Evolutionary conservation across 352 stramenopile genomes (phyloP), one percentile per base, ranked within the genome.

Genomic region (Blastocystis sp.): DNA sequence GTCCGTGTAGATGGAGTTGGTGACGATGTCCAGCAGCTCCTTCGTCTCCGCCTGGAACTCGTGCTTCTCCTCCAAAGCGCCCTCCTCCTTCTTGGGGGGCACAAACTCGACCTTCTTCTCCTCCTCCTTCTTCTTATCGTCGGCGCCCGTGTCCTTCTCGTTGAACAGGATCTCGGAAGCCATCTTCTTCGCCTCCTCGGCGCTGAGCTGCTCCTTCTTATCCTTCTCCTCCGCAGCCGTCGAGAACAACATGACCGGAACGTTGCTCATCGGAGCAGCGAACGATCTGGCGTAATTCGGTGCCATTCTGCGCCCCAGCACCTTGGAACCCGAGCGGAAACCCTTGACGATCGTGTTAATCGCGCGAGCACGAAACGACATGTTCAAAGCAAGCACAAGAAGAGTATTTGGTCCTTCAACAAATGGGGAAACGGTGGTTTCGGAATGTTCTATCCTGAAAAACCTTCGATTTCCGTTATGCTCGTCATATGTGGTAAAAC

Each of bases 1-100:
- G 91, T 99, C 96, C 45, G 96, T 99, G 92, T 99, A 99, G 79
- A 99, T 96, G 21, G 96, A 98, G 91, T 99, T 95, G 9, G 96
- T 99, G 84, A 99, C 96, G 86, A 98, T 98, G 89, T 98, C 95
- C 62, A 98, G 89, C 84, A 98, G 91, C 90, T 98, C 94, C 28
- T 93, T 93, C 69, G 95, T 98, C 90, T 98, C 95, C 23, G 95
- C 94, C 89, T 98, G 93, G 91, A 98, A 98, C 89, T 96, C 94
- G 86, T 94, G 92, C 67, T 91, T 92, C 74, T 95, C 92, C 53
- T 62, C 87, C 28, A 56, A 17, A 77, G 78, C 67, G 45, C 78
- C 67, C 34, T 88, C 78, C 41, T 88, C 78, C 67, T 88, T 88
- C 52, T 76, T 65, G 4, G 78, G 78, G 45, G 78, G 78, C 28